Base-by-base conservation (phyloP, 2,329 filamentous ascomycete genomes). In the Phaeosphaeriaceae sp. region DNA sequence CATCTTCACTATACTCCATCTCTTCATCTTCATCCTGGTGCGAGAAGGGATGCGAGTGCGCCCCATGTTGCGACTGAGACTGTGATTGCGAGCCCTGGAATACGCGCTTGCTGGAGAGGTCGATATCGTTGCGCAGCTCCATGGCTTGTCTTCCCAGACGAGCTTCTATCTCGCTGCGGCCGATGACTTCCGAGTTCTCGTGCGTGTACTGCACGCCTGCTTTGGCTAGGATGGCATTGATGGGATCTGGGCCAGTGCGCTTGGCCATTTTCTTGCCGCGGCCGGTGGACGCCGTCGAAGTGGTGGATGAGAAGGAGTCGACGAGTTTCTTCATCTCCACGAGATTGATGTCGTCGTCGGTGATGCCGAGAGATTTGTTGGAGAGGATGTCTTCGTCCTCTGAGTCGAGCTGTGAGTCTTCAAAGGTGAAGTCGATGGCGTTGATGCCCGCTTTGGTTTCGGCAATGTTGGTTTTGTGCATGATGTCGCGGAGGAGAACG, bases 401-500 rank as follows among this genome's bases (percentile, higher is more conserved):
- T 2, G 64, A 68, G 15, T 74, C 70, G 9, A 71, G 64, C 5
- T 78, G 72, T 1, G 67, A 66, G 10, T 69, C 65, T 17, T 72
- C 55, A 55, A 76, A 66, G 59, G 96, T 88, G 19, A 97, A 85
- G 54, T 91, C 89, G n/a, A 89, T 84, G 28, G 97, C 88, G 26
- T 87, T 85, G 10, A 98, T 91, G 0, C 93, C 94, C 0, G 91
- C 93, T 72, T 90, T 92, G 44, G 92, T 92, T 80, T 99, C 95
- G 3, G 95, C 95, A 52, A 99, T 89, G 71, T 99, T 99, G 26
- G 95, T 98, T 78, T 97, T 97, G 82, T 98, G 97, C 69, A 99
- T 93, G 67, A 99, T 98, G 56, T 97, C 93, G n/a, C 92, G 87
- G 5, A 98, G 85, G 15, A 97, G 85, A 13, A 96, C 86, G 59